These are phyloP conservation scores for Ramaria sp. DNA, from an alignment of 768 basidiomycete species.

Conservation along the genomic window DNA sequence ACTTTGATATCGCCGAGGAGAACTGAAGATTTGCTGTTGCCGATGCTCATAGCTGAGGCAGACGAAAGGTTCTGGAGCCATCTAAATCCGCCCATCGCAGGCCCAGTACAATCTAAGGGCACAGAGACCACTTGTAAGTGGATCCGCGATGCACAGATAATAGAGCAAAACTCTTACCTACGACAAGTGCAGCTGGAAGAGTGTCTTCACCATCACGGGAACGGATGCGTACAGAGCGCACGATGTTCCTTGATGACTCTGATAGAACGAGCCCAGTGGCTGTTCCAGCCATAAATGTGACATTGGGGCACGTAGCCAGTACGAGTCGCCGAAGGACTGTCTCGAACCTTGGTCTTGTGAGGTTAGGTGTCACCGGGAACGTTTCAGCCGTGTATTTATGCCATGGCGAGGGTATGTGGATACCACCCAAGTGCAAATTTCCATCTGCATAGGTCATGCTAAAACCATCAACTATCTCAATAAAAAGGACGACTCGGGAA, in stretches of 20 bases:
- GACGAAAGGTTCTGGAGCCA: conserved; percentile 9
- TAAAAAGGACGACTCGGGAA: background rate
- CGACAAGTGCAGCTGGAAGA: conserved; percentile 15
- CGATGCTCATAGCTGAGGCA: background rate
- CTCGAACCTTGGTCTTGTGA: conserved; percentile 19
- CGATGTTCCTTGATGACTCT: conserved; percentile 5
- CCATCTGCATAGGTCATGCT: conserved; percentile 1
- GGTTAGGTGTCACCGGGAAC: conserved; percentile 15
- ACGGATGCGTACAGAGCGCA: background rate
- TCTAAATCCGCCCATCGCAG: conserved; percentile 13
- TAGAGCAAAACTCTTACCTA: conserved; percentile 12
- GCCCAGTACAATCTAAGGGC: conserved; percentile 17
- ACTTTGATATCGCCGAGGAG: conserved; percentile 9
- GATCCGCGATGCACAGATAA: conserved; percentile 6
- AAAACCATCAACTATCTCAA: background rate
- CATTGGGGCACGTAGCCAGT: conserved; percentile 14
- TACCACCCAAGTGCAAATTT: background rate
- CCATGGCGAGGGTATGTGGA: background rate
- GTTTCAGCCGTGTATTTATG: conserved; percentile 10
- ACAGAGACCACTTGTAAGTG: background rate
- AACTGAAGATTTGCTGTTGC: background rate
- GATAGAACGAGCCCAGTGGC: conserved; percentile 17
- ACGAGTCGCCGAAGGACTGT: conserved; percentile 22
- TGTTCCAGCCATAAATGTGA: conserved; percentile 18
- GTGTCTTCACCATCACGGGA: background rate